A percentile compares a stretch with the other conserved stretches of the same genome.
These are phyloP conservation scores for Phytophthora syringae DNA, from an alignment of 352 stramenopile genomes.

Conservation along the genomic window DNA sequence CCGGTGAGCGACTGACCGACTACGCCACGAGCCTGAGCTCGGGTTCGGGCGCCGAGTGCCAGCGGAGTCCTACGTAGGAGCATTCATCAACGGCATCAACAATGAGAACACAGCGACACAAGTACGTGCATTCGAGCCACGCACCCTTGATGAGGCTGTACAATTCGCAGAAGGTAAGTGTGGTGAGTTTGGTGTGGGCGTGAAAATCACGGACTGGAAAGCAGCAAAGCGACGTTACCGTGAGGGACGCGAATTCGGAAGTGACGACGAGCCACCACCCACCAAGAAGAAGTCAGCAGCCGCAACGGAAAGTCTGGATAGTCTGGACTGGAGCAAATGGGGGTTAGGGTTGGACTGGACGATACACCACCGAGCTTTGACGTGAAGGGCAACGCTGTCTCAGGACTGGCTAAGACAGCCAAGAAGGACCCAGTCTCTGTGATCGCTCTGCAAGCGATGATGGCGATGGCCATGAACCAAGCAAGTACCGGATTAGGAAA, in stretches of 20 bases:
- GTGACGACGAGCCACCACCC: neutral
- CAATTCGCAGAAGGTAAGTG: conserved; percentile 6
- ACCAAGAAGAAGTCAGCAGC: neutral
- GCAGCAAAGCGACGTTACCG: neutral
- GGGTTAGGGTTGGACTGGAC: neutral
- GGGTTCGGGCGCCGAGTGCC: neutral
- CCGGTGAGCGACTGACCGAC: conserved; percentile 1
- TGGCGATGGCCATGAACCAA: no score
- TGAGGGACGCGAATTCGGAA: neutral
- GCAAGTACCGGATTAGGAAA: no score
- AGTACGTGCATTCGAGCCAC: neutral
- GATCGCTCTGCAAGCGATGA: neutral
- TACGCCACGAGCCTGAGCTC: neutral
- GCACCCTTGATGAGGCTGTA: neutral
- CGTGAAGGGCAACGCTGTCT: neutral
- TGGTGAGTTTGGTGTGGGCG: neutral
- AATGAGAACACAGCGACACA: neutral
- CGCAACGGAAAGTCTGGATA: no score
- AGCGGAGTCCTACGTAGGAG: neutral
- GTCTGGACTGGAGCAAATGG: neutral
- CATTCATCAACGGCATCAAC: conserved; percentile 3
- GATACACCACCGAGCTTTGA: neutral
- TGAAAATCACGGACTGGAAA: neutral
- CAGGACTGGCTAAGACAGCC: neutral
- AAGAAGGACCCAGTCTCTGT: neutral